Evolutionary conservation across 1,284 basidiomycete genomes (phyloP), one percentile per base, ranked within the genome.

Genomic region (Tilletia indica): DNA sequence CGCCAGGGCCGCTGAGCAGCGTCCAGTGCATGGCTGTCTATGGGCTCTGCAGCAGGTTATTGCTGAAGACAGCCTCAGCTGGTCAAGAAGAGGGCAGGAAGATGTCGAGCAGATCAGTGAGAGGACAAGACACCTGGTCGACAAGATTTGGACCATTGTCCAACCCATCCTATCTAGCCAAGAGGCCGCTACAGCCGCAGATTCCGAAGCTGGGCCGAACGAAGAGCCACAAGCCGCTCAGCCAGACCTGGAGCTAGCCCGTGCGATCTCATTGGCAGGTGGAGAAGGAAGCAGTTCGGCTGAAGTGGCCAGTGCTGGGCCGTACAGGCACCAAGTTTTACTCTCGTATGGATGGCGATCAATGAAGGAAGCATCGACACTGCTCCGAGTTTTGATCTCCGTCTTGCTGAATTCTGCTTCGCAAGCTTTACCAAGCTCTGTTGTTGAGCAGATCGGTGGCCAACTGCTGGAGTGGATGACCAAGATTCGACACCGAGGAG

Each of bases 331-430:
- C 64, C 83, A 85, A 70, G 78, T 83, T 36, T 82, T 85, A 67
- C 70, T 85, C 5, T 82, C 80, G 6, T 85, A 83, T 56, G 81
- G 80, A 14, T 85, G 85, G 85, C 72, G 84, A 39, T 82, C 83
- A 45, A 82, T 85, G 76, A 84, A 85, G 72, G 84, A 85, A 70
- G 82, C 82, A 9, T 78, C 83, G 21, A 82, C 81, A 12, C 74
- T 85, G n/a, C 75, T 83, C 25, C 81, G 82, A 19, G 74, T 75
- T 2, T 72, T 83, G 3, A 74, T 83, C 4, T 71, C 78, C 0
- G 38, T n/a, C 21, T 39, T 34, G 9, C 34, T 39, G 19, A 19
- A 19, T 39, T 11, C 36, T 6, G 61, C 8, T 1, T 16, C 61
- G 16, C 9, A 38, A 11, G 2, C 48, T 76, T 1, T 75, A 77